Conservation (phyloP, 2,329 filamentous ascomycete genomes). For the Dactylonectria estremocensis region DNA sequence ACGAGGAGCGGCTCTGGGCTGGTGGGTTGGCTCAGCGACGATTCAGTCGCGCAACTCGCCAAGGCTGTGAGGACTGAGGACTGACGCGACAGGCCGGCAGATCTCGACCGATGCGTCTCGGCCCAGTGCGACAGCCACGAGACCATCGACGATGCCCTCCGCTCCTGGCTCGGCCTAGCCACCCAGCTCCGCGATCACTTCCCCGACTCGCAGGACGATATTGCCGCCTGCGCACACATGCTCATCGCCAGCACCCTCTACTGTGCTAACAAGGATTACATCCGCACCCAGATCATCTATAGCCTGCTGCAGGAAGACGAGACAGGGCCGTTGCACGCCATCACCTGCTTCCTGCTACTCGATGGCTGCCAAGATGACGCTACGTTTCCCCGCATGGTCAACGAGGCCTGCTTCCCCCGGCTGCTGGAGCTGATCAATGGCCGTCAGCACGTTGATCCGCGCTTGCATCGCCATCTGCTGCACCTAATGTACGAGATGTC, state of each 20-base stretch:
- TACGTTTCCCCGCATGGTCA: slow-evolving; percentile 89
- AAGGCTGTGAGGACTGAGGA: slow-evolving; percentile 32
- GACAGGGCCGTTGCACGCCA: slow-evolving; percentile 82
- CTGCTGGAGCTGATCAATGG: slow-evolving; percentile 85
- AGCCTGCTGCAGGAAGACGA: slow-evolving; percentile 94
- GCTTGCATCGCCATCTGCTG: slow-evolving; percentile 85
- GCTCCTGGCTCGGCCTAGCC: slow-evolving; percentile 86
- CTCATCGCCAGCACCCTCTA: slow-evolving; percentile 85
- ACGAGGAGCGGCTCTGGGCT: slow-evolving; percentile 90
- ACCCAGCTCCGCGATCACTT: slow-evolving; percentile 83
- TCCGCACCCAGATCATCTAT: slow-evolving; percentile 93
- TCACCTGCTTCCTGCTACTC: slow-evolving; percentile 87
- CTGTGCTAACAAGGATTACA: slow-evolving; percentile 82
- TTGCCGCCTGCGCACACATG: slow-evolving; percentile 84
- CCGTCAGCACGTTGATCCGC: slow-evolving; percentile 75
- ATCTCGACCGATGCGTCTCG: slow-evolving; percentile 64
- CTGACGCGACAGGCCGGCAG: slow-evolving; percentile 52
- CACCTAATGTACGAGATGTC: slow-evolving; percentile 98
- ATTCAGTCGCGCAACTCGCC: slow-evolving; percentile 19
- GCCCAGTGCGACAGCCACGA: slow-evolving; percentile 67
- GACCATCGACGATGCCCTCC: slow-evolving; percentile 85
- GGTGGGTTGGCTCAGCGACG: slow-evolving; percentile 65
- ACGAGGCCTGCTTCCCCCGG: slow-evolving; percentile 86
- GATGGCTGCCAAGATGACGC: slow-evolving; percentile 86
- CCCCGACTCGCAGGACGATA: slow-evolving; percentile 82